These are phyloP conservation scores for Tylopilus intermedius DNA, from an alignment of 768 basidiomycete species.

Conservation along the genomic window DNA sequence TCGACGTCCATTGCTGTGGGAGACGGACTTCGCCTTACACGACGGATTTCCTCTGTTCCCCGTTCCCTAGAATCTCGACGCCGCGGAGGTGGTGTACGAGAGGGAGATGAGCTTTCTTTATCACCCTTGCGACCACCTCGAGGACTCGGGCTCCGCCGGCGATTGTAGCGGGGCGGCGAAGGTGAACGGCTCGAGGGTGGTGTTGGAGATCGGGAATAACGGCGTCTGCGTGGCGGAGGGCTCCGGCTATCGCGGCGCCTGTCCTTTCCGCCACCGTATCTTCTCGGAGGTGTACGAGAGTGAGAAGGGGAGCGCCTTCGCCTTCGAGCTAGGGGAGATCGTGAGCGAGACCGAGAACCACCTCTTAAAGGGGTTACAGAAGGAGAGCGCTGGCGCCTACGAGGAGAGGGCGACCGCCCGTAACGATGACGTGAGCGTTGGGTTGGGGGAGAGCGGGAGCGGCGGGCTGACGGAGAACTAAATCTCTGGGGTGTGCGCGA, in stretches of 20 bases:
- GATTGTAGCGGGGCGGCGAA: constrained; percentile 33
- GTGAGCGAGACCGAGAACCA: constrained; percentile 40
- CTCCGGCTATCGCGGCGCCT: constrained; percentile 29
- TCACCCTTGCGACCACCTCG: constrained; percentile 27
- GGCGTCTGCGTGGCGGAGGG: constrained; percentile 36
- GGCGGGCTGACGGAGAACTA: constrained; percentile 34
- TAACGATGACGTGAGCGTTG: constrained; percentile 24
- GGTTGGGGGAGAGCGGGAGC: constrained; percentile 31
- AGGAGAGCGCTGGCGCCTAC: constrained; percentile 31
- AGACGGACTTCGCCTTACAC: constrained; percentile 26
- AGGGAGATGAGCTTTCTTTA: constrained; percentile 32
- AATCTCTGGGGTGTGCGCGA: constrained; percentile 34
- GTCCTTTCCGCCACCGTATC: constrained; percentile 14
- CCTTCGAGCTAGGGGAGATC: constrained; percentile 37
- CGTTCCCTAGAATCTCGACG: constrained; percentile 30
- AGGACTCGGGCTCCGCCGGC: constrained; percentile 44
- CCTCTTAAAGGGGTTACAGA: constrained; percentile 29
- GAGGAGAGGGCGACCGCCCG: constrained; percentile 26
- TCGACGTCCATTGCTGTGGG: constrained; percentile 23
- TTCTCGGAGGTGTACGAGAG: constrained; percentile 30
- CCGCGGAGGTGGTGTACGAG: constrained; percentile 32
- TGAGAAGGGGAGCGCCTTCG: constrained; percentile 33
- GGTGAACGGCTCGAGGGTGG: constrained; percentile 42
- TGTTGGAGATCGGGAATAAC: constrained; percentile 45
- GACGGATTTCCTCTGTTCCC: constrained; percentile 15